Percentiles rank a stretch among this genome's conserved stretches.
phyloP scores from a whole-genome alignment of 2,329 filamentous ascomycete genomes.

The Fusarium pseudograminearum region DNA sequence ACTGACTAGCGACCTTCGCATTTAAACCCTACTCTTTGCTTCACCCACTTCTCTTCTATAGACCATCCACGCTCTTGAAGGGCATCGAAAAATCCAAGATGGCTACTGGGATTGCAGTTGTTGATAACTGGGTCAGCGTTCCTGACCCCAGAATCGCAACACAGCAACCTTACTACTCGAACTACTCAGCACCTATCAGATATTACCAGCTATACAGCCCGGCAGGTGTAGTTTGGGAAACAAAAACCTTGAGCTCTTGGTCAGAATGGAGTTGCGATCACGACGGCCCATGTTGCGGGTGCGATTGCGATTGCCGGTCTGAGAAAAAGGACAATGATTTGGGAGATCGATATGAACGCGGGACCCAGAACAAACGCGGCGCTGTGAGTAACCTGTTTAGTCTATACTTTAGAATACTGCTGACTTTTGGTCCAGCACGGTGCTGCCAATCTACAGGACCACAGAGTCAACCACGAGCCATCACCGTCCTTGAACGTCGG shows the following conservation, averaged over 20 bases:
- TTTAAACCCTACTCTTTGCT: neutral
- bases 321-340: neutral
- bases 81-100: conserved; percentile 1
- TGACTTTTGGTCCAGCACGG: conserved; percentile 14
- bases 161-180: neutral
- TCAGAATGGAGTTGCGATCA: conserved; percentile 21
- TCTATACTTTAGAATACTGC: neutral
- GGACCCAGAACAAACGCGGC: neutral
- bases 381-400: conserved; percentile 2
- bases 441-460: neutral
- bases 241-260: conserved; percentile 2
- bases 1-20: neutral
- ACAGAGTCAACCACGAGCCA: neutral
- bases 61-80: neutral
- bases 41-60: neutral
- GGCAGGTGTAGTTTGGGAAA: conserved; percentile 17
- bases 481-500: neutral
- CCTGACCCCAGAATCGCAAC: neutral
- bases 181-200: neutral
- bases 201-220: neutral
- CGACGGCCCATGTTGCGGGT: conserved; percentile 18
- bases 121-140: conserved; percentile 12
- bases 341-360: neutral
- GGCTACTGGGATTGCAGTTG: conserved; percentile 26
- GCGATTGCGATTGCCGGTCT: conserved; percentile 14